A percentile compares a stretch with the other conserved stretches of the same genome.
Evolutionary conservation across 208 protist genomes (phyloP).

Genomic region (Leishmania turanica): DNA sequence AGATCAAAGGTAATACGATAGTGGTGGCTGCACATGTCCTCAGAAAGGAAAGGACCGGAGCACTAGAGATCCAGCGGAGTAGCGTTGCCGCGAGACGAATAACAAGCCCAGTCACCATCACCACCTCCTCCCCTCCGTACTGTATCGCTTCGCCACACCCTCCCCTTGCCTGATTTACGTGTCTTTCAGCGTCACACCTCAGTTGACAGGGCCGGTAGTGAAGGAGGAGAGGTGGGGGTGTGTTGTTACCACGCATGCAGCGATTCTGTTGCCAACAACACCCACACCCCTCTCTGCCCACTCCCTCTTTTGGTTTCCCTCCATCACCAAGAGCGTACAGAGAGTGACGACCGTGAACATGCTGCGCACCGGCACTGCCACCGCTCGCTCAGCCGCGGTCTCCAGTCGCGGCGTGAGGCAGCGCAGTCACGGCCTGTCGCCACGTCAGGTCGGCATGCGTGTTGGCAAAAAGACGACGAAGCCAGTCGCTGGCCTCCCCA

Average conservation of each 20-base stretch:
- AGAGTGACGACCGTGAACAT: slow-evolving; percentile 2
- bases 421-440: neutral
- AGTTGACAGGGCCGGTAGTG: neutral
- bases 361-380: slow-evolving; percentile 11
- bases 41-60: neutral
- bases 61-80: neutral
- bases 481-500: neutral
- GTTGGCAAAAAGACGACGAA: neutral
- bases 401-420: neutral
- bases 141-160: neutral
- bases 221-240: neutral
- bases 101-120: neutral
- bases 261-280: neutral
- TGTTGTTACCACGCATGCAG: neutral
- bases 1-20: neutral
- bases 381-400: slow-evolving; percentile 3
- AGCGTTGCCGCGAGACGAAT: neutral
- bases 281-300: neutral
- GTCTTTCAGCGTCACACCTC: neutral
- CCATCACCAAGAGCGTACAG: neutral
- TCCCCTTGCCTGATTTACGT: neutral
- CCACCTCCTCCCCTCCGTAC: neutral
- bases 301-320: neutral
- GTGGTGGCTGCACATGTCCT: neutral
- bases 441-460: neutral